phyloP scores from a whole-genome alignment of 2,329 filamentous ascomycete species.

The Parasarocladium wereldwijsianum region DNA sequence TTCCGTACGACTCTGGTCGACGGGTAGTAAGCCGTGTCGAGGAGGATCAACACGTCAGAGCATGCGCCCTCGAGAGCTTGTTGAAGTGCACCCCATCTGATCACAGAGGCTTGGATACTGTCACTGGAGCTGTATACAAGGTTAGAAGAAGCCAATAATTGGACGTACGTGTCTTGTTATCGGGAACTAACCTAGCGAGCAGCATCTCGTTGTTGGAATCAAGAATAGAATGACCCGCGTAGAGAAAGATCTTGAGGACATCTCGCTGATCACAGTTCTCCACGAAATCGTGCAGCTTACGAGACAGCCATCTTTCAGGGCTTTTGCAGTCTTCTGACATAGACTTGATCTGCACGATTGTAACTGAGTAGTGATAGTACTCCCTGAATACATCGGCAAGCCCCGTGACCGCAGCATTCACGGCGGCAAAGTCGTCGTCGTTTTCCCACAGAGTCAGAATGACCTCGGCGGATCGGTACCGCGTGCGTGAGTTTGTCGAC shows the following conservation, averaged over 20 bases:
- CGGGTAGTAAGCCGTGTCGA: conserved; percentile 44
- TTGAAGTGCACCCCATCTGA: conserved; percentile 42
- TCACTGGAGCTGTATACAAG: conserved; percentile 27
- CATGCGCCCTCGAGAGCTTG: conserved; percentile 39
- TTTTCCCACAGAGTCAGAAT: conserved; percentile 44
- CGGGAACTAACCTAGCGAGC: conserved; percentile 37
- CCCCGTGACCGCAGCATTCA: conserved; percentile 28
- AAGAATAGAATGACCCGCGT: conserved; percentile 38
- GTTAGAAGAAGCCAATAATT: conserved; percentile 9
- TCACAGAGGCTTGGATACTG: conserved; percentile 26
- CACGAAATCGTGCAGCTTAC: conserved; percentile 35
- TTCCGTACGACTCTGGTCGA: conserved; percentile 35
- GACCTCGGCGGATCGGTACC: conserved; percentile 36
- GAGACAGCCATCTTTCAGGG: conserved; percentile 38
- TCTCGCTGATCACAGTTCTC: conserved; percentile 39
- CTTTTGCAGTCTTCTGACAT: conserved; percentile 30
- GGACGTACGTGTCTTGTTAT: neutral
- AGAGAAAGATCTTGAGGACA: conserved; percentile 43
- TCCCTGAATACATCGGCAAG: conserved; percentile 35
- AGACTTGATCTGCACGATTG: conserved; percentile 34
- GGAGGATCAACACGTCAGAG: conserved; percentile 40
- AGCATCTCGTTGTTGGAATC: conserved; percentile 42
- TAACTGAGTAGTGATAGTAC: conserved; percentile 35
- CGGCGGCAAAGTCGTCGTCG: conserved; percentile 28
- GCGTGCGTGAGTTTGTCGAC: conserved; percentile 32